Conservation (phyloP, 768 basidiomycete genomes). For the Tubosaeta brunneosetosa region DNA sequence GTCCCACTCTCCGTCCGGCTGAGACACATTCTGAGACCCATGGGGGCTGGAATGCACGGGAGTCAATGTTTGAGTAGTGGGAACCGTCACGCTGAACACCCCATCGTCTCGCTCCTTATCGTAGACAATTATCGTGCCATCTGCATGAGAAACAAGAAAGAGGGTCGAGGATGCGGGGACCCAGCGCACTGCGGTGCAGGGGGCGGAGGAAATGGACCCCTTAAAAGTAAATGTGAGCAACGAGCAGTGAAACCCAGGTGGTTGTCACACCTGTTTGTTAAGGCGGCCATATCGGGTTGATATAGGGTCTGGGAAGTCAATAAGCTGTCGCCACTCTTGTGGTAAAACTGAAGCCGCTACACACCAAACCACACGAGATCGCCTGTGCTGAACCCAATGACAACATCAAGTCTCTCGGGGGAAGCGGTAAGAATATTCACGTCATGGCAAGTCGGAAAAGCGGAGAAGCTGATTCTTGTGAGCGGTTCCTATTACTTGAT, state of each 20-base stretch:
- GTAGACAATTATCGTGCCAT: slow-evolving; percentile 85
- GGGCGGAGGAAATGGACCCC: slow-evolving; percentile 75
- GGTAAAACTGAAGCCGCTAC: slow-evolving; percentile 17
- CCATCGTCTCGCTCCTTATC: slow-evolving; percentile 92
- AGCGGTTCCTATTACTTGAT: slow-evolving; percentile 71
- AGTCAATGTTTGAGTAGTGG: slow-evolving; percentile 31
- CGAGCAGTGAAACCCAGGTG: background rate
- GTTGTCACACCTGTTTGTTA: slow-evolving; percentile 66
- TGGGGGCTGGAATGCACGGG: slow-evolving; percentile 24
- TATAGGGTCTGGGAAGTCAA: slow-evolving; percentile 61
- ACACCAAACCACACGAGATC: slow-evolving; percentile 93
- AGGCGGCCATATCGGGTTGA: slow-evolving; percentile 77
- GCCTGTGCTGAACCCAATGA: slow-evolving; percentile 92
- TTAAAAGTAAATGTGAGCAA: slow-evolving; percentile 25
- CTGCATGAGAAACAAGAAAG: slow-evolving; percentile 83
- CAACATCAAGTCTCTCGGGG: slow-evolving; percentile 74
- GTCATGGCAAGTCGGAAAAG: slow-evolving; percentile 87
- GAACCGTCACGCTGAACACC: slow-evolving; percentile 59
- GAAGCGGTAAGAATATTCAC: slow-evolving; percentile 77
- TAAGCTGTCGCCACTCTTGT: slow-evolving; percentile 1
- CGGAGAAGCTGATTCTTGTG: slow-evolving; percentile 77
- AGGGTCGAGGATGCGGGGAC: slow-evolving; percentile 75
- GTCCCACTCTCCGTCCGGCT: slow-evolving; percentile 58
- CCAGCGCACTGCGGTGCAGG: slow-evolving; percentile 89
- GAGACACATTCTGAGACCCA: slow-evolving; percentile 21